These are phyloP conservation scores for Pigoraptor vietnamica DNA, from an alignment of 78 protist species.

Conservation along the genomic window DNA sequence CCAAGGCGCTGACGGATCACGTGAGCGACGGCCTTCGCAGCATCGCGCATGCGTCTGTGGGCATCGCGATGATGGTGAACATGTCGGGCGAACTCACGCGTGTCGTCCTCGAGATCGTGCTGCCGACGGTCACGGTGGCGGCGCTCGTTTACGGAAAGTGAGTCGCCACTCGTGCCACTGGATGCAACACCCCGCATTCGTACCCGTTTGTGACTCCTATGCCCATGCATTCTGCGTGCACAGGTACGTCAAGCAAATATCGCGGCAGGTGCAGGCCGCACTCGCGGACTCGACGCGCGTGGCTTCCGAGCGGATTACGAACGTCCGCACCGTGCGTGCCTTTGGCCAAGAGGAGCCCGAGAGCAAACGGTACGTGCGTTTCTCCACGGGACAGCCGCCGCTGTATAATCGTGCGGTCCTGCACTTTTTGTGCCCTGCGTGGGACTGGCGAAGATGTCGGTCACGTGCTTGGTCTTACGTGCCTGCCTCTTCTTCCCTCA, in stretches of 20 bases:
- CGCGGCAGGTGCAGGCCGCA: background rate
- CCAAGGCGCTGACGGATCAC: conserved; percentile 42
- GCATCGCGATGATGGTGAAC: conserved; percentile 26
- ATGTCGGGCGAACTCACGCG: conserved; percentile 51
- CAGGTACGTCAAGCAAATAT: background rate
- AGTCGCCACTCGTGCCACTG: background rate
- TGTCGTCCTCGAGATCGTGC: conserved; percentile 49
- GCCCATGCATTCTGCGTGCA: background rate
- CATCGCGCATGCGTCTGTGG: conserved; percentile 3
- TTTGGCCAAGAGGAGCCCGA: background rate
- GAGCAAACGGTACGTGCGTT: no score
- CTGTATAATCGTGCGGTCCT: no score
- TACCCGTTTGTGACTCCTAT: background rate
- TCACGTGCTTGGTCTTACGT: background rate
- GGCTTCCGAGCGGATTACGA: background rate
- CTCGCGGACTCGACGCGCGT: background rate
- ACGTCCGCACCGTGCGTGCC: conserved; percentile 33
- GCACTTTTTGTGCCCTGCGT: no score
- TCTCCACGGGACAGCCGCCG: no score
- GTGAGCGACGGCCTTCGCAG: conserved; percentile 45
- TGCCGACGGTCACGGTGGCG: conserved; percentile 25
- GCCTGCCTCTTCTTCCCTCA: background rate
- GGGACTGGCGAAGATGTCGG: no score
- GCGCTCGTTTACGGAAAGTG: conserved; percentile 54
- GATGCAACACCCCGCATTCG: no score